Conservation (phyloP, 805 yeast genomes). For the Starmera pachycereana region DNA sequence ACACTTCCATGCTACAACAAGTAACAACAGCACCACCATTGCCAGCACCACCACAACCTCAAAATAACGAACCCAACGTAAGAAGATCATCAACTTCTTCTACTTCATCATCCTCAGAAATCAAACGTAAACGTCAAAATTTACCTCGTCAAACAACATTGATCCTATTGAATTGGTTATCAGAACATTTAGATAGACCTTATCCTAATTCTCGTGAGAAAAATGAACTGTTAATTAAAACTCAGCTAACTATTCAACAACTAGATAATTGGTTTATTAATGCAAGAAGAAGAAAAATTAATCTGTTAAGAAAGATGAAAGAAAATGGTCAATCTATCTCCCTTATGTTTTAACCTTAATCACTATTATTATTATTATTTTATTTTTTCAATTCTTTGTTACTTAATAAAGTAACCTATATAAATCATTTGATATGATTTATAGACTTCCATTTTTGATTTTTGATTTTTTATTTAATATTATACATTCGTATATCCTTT, state of each 20-base stretch:
- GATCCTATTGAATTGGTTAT: conserved; percentile 61
- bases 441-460: too few relatives aligned
- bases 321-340: conserved; percentile 18
- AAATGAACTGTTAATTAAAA: conserved; percentile 52
- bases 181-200: conserved; percentile 67
- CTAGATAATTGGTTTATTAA: conserved; percentile 82
- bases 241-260: conserved; percentile 75
- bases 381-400: not conserved
- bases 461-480: too few relatives aligned
- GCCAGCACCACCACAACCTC: not conserved
- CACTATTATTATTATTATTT: not conserved
- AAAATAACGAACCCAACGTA: not conserved
- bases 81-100: not conserved
- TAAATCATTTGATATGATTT: too few relatives aligned
- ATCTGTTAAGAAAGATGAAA: conserved; percentile 14
- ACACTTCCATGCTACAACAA: too few relatives aligned
- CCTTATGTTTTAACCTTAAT: conserved; percentile 16
- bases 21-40: not conserved
- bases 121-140: conserved; percentile 48
- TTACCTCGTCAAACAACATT: conserved; percentile 71
- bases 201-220: conserved; percentile 78
- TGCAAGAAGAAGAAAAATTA: conserved; percentile 68
- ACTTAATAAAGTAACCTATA: not conserved
- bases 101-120: not conserved
- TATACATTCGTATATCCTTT: too few relatives aligned